Evolutionary conservation across 2,329 filamentous ascomycete genomes (phyloP).

Genomic region (Claviceps sp.): DNA sequence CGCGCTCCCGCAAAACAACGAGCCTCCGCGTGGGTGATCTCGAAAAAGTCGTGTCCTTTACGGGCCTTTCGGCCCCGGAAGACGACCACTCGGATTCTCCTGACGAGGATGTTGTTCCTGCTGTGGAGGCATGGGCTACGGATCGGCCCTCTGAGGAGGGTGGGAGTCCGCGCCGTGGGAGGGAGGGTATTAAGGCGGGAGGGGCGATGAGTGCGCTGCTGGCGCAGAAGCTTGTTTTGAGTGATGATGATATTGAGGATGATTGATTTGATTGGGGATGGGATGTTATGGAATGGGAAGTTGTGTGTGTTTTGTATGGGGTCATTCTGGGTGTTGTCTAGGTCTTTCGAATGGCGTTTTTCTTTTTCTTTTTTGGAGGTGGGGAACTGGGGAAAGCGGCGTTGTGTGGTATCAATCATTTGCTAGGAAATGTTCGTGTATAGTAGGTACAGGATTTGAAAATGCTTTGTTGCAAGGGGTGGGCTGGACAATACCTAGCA

Average conservation of each 20-base stretch:
- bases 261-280: constrained; percentile 20
- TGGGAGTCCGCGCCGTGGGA: constrained; percentile 33
- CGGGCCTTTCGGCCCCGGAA: constrained; percentile 37
- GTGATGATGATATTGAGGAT: constrained; percentile 73
- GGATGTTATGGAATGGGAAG: no score
- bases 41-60: constrained; percentile 55
- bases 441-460: no score
- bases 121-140: constrained; percentile 44
- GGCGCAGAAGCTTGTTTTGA: constrained; percentile 56
- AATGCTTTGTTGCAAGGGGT: no score
- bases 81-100: constrained; percentile 17
- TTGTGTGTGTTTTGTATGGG: no score
- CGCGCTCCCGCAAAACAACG: constrained; percentile 26
- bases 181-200: constrained; percentile 22
- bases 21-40: constrained; percentile 39
- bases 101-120: constrained; percentile 29
- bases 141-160: constrained; percentile 43
- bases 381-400: no score
- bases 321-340: no score
- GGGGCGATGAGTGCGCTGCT: constrained; percentile 27
- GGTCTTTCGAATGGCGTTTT: no score
- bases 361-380: no score
- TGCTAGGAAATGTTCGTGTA: no score
- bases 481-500: no score
- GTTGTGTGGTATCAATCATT: no score